Conservation (phyloP, 2,329 filamentous ascomycete genomes). For the Drechslerella coelobrocha region DNA sequence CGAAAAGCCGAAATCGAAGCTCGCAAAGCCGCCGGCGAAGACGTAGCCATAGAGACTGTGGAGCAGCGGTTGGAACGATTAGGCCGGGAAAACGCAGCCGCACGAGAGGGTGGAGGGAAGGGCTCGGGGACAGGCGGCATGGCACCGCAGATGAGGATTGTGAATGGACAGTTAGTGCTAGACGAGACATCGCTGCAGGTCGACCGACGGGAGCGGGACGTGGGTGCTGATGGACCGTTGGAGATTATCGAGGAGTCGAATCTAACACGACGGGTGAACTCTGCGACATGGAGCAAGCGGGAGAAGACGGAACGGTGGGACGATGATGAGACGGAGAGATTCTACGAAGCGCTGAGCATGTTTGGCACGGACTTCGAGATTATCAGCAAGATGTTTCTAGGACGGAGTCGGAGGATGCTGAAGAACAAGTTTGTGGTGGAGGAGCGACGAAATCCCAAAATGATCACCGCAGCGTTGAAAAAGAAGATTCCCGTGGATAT, state of each 20-base stretch:
- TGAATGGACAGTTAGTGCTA: slow-evolving; percentile 75
- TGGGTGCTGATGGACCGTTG: slow-evolving; percentile 63
- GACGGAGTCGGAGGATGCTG: slow-evolving; percentile 73
- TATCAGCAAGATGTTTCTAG: slow-evolving; percentile 77
- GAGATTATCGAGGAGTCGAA: slow-evolving; percentile 78
- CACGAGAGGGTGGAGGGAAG: slow-evolving; percentile 50
- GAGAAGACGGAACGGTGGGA: slow-evolving; percentile 73
- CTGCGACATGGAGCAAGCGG: slow-evolving; percentile 71
- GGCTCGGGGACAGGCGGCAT: slow-evolving; percentile 55
- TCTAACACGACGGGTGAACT: slow-evolving; percentile 74
- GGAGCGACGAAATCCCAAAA: slow-evolving; percentile 70
- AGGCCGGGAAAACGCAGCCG: slow-evolving; percentile 45
- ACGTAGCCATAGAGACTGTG: slow-evolving; percentile 53
- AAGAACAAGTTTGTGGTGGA: slow-evolving; percentile 85
- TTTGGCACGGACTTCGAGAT: slow-evolving; percentile 85
- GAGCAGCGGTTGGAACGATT: slow-evolving; percentile 52
- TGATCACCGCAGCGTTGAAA: slow-evolving; percentile 69
- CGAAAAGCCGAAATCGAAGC: slow-evolving; percentile 55
- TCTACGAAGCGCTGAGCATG: slow-evolving; percentile 76
- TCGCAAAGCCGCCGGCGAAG: slow-evolving; percentile 56
- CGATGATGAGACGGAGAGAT: slow-evolving; percentile 73
- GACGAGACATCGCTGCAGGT: slow-evolving; percentile 72
- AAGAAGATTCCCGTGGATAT: slow-evolving; percentile 58
- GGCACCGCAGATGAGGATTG: slow-evolving; percentile 68
- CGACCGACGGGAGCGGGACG: slow-evolving; percentile 71